Evolutionary conservation across 1,284 basidiomycete genomes (phyloP).

Genomic region (Microbotryum scabiosae): DNA sequence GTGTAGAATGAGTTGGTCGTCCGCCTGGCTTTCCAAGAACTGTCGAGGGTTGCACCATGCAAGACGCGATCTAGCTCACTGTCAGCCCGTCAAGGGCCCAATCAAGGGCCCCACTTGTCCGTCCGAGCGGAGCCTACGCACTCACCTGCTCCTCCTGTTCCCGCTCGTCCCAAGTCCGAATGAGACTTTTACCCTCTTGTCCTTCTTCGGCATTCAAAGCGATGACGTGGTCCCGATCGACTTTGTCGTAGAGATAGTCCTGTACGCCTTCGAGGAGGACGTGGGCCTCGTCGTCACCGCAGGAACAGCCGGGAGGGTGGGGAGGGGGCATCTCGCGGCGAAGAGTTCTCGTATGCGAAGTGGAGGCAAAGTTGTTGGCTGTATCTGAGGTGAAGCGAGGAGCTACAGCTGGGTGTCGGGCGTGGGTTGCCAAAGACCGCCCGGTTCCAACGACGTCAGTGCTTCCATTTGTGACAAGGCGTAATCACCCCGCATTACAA

Average conservation of each 20-base stretch:
- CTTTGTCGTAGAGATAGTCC: conserved; percentile 19
- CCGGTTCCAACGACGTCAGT: background rate
- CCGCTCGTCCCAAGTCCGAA: conserved; percentile 33
- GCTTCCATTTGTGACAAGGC: background rate
- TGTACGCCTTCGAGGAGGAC: conserved; percentile 19
- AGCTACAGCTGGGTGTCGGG: too few relatives aligned
- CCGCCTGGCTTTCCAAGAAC: conserved; percentile 30
- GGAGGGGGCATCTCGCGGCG: conserved; percentile 8
- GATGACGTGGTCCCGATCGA: conserved; percentile 33
- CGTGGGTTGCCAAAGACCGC: too few relatives aligned
- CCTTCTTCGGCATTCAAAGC: conserved; percentile 31
- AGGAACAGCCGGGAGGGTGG: conserved; percentile 21
- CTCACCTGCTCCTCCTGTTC: conserved; percentile 25
- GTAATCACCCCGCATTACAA: too few relatives aligned
- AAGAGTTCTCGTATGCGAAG: too few relatives aligned
- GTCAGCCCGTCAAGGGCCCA: background rate
- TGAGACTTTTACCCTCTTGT: conserved; percentile 22
- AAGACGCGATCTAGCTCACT: conserved; percentile 10
- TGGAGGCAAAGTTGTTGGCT: background rate
- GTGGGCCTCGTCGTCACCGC: conserved; percentile 26
- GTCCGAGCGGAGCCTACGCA: conserved; percentile 1
- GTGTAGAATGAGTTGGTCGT: conserved; percentile 32
- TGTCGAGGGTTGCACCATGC: background rate
- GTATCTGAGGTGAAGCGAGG: too few relatives aligned
- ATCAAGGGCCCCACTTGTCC: background rate